Conservation (phyloP, 2,329 filamentous ascomycete genomes). For the Aspergillus fumigatus region DNA sequence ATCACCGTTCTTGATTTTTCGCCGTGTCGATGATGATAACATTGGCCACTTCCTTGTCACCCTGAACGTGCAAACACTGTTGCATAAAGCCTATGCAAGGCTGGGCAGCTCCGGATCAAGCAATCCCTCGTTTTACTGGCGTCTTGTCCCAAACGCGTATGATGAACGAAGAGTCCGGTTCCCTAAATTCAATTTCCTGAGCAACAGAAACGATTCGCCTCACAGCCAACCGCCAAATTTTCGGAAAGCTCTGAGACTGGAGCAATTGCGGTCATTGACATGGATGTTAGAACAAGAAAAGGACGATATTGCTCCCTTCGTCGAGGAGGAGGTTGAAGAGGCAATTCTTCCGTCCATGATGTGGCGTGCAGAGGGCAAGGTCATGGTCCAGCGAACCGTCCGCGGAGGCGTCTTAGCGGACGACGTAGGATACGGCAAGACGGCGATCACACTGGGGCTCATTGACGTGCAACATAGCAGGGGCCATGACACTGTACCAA, state of each 20-base stretch:
- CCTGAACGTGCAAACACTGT: slow-evolving; percentile 34
- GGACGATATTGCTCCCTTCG: slow-evolving; percentile 36
- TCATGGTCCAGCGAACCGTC: slow-evolving; percentile 30
- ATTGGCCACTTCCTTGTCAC: slow-evolving; percentile 36
- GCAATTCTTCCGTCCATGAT: slow-evolving; percentile 45
- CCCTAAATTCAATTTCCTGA: slow-evolving; percentile 39
- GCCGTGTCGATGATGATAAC: slow-evolving; percentile 25
- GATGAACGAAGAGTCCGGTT: slow-evolving; percentile 30
- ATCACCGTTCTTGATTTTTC: slow-evolving; percentile 38
- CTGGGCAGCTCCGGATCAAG: slow-evolving; percentile 14
- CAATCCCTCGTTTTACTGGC: slow-evolving; percentile 37
- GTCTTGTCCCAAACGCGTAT: slow-evolving; percentile 44
- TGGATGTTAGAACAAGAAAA: slow-evolving; percentile 60
- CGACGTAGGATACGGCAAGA: slow-evolving; percentile 64
- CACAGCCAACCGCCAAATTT: slow-evolving; percentile 35
- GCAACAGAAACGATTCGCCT: slow-evolving; percentile 38
- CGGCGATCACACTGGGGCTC: slow-evolving; percentile 55
- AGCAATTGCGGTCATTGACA: slow-evolving; percentile 51
- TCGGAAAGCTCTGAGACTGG: slow-evolving; percentile 39
- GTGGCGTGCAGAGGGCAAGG: slow-evolving; percentile 55
- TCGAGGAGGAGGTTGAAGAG: slow-evolving; percentile 56
- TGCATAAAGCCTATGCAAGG: slow-evolving; percentile 33
- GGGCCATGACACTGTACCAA: slow-evolving; percentile 10
- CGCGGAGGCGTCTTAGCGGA: slow-evolving; percentile 61
- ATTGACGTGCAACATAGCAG: slow-evolving; percentile 45